Conservation (phyloP, 1,284 basidiomycete species). For the Athelia psychrophila region DNA sequence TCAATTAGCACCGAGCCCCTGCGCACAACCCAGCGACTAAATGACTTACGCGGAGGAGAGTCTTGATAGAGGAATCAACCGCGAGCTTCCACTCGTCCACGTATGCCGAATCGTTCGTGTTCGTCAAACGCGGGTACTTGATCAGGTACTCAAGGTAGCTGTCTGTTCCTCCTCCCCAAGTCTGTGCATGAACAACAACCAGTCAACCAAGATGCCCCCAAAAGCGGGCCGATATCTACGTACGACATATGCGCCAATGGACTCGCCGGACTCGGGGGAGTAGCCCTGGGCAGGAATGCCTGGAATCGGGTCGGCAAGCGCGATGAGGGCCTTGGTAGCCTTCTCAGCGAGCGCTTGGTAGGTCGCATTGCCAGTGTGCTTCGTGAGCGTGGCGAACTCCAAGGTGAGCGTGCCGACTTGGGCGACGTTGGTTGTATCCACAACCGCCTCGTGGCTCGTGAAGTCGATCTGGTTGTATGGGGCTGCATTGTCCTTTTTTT, state of each 20-base stretch:
- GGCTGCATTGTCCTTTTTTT: slow-evolving; percentile 40
- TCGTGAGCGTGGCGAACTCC: slow-evolving; percentile 42
- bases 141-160: slow-evolving; percentile 78
- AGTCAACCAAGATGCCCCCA: background rate
- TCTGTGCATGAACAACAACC: slow-evolving; percentile 9
- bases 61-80: slow-evolving; percentile 65
- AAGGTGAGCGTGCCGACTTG: slow-evolving; percentile 29
- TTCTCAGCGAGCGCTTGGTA: slow-evolving; percentile 53
- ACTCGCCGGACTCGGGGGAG: slow-evolving; percentile 49
- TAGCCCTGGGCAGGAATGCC: slow-evolving; percentile 57
- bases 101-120: slow-evolving; percentile 56
- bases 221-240: slow-evolving; percentile 20
- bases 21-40: too few relatives aligned
- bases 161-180: slow-evolving; percentile 35
- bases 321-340: slow-evolving; percentile 47
- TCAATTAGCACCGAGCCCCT: too few relatives aligned
- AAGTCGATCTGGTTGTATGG: slow-evolving; percentile 57
- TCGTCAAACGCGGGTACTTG: slow-evolving; percentile 68
- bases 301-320: slow-evolving; percentile 19
- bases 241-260: slow-evolving; percentile 60
- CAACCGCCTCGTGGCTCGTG: slow-evolving; percentile 38
- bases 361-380: slow-evolving; percentile 56
- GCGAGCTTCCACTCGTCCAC: slow-evolving; percentile 66
- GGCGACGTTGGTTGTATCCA: slow-evolving; percentile 18
- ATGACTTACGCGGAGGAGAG: slow-evolving; percentile 44